A percentile compares a stretch with the other conserved stretches of the same genome.
Evolutionary conservation across 2,329 filamentous ascomycete species (phyloP).

Genomic region (Stagonosporopsis cucurbitacearum): DNA sequence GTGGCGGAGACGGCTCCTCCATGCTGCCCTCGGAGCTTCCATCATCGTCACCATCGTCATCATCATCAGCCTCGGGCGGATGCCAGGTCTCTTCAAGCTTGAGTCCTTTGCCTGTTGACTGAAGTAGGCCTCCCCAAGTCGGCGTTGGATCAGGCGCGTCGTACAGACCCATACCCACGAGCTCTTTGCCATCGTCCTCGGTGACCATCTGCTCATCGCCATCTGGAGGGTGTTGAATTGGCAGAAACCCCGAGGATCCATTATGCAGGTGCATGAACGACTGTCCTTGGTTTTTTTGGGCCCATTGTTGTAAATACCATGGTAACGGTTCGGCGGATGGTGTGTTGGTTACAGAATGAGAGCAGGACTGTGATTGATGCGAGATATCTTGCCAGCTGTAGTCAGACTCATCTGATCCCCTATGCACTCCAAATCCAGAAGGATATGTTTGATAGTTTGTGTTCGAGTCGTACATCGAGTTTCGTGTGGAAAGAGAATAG

Average conservation of each 20-base stretch:
- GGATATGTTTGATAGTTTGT: constrained; percentile 23
- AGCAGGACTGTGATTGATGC: constrained; percentile 33
- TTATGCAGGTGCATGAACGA: constrained; percentile 23
- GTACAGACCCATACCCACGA: constrained; percentile 84
- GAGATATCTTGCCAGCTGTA: constrained; percentile 37
- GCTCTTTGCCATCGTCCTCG: constrained; percentile 69
- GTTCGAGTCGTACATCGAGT: constrained; percentile 37
- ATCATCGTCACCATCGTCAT: constrained; percentile 59
- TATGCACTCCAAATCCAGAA: constrained; percentile 21
- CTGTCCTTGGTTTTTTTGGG: constrained; percentile 43
- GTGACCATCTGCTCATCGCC: constrained; percentile 61
- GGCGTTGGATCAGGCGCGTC: constrained; percentile 70
- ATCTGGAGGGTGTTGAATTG: constrained; percentile 57
- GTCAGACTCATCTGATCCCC: constrained; percentile 38
- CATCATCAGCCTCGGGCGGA: constrained; percentile 62
- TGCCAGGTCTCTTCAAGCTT: constrained; percentile 84
- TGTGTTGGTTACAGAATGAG: constrained; percentile 40
- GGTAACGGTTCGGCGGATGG: constrained; percentile 41
- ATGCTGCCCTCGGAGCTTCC: constrained; percentile 53
- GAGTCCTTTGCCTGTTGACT: constrained; percentile 71
- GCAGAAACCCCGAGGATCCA: constrained; percentile 56
- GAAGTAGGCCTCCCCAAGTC: constrained; percentile 59
- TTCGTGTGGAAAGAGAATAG: constrained; percentile 45
- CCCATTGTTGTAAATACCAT: constrained; percentile 49
- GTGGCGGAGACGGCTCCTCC: constrained; percentile 45